Evolutionary conservation across 2,329 filamentous ascomycete genomes (phyloP).

Genomic region (Penicillium sp.): DNA sequence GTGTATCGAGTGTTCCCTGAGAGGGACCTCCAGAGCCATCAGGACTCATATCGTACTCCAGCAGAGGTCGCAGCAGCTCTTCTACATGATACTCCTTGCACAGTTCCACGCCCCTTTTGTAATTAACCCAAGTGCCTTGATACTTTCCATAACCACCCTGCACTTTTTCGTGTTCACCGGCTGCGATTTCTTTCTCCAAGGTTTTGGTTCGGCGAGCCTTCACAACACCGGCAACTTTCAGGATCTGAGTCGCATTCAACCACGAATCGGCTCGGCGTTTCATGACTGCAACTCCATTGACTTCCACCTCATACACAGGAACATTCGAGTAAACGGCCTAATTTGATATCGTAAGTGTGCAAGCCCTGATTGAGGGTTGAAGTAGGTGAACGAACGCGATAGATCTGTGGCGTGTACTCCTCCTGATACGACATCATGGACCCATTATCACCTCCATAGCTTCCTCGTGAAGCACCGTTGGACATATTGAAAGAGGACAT

Average conservation of each 20-base stretch:
- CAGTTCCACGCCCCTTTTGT: constrained; percentile 86
- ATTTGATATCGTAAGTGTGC: constrained; percentile 14
- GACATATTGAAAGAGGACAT: constrained; percentile 41
- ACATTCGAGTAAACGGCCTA: constrained; percentile 92
- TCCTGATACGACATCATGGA: constrained; percentile 38
- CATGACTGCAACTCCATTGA: constrained; percentile 92
- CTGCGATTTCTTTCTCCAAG: constrained; percentile 94
- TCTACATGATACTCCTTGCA: constrained; percentile 70
- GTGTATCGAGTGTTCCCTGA: constrained; percentile 80
- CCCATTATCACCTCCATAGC: constrained; percentile 40
- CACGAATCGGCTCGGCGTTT: constrained; percentile 90
- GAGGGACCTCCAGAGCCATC: constrained; percentile 65
- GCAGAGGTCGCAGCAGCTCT: constrained; percentile 47
- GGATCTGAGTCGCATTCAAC: constrained; percentile 96
- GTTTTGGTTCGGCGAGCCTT: constrained; percentile 98
- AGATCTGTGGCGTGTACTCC: constrained; percentile 47
- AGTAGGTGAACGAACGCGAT: constrained; percentile 39
- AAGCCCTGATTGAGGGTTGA: background rate
- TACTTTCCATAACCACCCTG: constrained; percentile 99
- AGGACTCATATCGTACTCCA: constrained; percentile 51
- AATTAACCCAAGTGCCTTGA: constrained; percentile 97
- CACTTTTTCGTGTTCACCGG: constrained; percentile 95
- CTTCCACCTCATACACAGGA: constrained; percentile 97
- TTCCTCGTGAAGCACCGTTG: constrained; percentile 37
- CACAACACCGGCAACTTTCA: constrained; percentile 95